Conservation (phyloP, 2,329 filamentous ascomycete species). For the Verticillium dahliae region DNA sequence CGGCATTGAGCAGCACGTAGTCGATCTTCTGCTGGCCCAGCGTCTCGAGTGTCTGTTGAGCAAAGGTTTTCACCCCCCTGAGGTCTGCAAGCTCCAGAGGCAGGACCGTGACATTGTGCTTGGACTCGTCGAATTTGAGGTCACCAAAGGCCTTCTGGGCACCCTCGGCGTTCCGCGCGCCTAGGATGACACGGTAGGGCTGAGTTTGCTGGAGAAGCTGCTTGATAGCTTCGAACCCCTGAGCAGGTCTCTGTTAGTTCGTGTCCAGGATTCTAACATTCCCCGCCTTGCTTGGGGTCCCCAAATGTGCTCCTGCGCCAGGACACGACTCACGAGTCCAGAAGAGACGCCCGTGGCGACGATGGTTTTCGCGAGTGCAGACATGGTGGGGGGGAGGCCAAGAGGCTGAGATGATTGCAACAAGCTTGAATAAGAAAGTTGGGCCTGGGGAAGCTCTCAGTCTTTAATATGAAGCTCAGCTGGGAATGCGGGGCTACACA, state of each 20-base stretch:
- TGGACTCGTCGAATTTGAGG: slow-evolving; percentile 29
- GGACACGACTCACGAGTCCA: slow-evolving; percentile 31
- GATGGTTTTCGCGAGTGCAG: slow-evolving; percentile 36
- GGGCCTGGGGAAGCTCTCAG: not conserved
- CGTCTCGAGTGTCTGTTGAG: slow-evolving; percentile 31
- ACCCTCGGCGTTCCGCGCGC: slow-evolving; percentile 35
- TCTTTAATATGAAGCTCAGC: not conserved
- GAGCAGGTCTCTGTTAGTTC: not conserved
- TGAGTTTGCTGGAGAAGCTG: slow-evolving; percentile 38
- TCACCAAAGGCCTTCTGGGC: slow-evolving; percentile 34
- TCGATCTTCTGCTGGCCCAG: slow-evolving; percentile 36
- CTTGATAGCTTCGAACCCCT: slow-evolving; percentile 48
- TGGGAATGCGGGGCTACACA: not conserved
- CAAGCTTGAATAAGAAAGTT: not conserved
- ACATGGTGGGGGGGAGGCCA: slow-evolving; percentile 19
- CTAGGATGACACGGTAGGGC: slow-evolving; percentile 41
- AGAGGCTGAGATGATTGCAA: not conserved
- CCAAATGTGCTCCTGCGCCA: not conserved
- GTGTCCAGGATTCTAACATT: not conserved
- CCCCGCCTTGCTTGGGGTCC: not conserved
- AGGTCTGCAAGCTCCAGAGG: slow-evolving; percentile 42
- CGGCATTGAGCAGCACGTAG: slow-evolving; percentile 44
- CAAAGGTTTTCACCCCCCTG: slow-evolving; percentile 37
- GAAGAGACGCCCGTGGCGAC: slow-evolving; percentile 44
- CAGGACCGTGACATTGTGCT: slow-evolving; percentile 35